Percentiles rank a stretch among this genome's conserved stretches.
These are phyloP conservation scores for Poa annua DNA, from an alignment of 176 grass and related monocot species.

Conservation along the genomic window DNA sequence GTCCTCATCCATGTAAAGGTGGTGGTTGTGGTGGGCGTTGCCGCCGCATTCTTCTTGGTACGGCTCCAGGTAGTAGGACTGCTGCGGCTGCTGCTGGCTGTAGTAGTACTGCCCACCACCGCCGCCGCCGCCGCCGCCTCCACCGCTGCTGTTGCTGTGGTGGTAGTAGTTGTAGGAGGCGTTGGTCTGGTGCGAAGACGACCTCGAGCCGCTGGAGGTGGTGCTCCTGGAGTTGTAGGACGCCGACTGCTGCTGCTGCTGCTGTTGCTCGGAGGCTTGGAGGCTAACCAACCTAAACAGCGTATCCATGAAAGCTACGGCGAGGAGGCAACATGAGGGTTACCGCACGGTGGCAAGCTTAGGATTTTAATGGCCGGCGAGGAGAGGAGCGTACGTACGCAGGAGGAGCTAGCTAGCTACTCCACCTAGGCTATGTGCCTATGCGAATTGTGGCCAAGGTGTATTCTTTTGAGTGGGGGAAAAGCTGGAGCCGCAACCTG, in stretches of 20 bases:
- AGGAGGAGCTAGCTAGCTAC: constrained; percentile 27
- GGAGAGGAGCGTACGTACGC: background rate
- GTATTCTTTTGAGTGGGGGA: constrained; percentile 54
- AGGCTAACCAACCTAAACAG: constrained; percentile 97
- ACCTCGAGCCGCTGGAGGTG: constrained; percentile 81
- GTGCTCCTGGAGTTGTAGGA: constrained; percentile 93
- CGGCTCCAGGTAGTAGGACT: constrained; percentile 60
- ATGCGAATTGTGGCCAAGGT: background rate
- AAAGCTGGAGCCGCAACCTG: constrained; percentile 29
- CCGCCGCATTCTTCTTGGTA: constrained; percentile 97
- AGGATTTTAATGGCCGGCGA: constrained; percentile 64
- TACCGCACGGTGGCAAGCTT: constrained; percentile 37
- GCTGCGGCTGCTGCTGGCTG: constrained; percentile 37
- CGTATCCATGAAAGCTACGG: constrained; percentile 83
- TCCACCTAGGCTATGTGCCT: background rate
- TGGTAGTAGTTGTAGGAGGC: constrained; percentile 65
- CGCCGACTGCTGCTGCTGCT: constrained; percentile 55
- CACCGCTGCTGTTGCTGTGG: constrained; percentile 54
- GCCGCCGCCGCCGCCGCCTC: constrained; percentile 20
- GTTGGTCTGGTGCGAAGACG: constrained; percentile 78
- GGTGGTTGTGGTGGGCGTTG: constrained; percentile 45
- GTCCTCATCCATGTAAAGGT: constrained; percentile 99
- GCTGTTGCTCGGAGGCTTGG: constrained; percentile 76
- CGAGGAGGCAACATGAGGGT: constrained; percentile 56
- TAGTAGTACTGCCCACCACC: constrained; percentile 54